A percentile compares a stretch with the other conserved stretches of the same genome.
Conservation (phyloP, 2,329 filamentous ascomycete species). For the Cladosporium sp. region DNA sequence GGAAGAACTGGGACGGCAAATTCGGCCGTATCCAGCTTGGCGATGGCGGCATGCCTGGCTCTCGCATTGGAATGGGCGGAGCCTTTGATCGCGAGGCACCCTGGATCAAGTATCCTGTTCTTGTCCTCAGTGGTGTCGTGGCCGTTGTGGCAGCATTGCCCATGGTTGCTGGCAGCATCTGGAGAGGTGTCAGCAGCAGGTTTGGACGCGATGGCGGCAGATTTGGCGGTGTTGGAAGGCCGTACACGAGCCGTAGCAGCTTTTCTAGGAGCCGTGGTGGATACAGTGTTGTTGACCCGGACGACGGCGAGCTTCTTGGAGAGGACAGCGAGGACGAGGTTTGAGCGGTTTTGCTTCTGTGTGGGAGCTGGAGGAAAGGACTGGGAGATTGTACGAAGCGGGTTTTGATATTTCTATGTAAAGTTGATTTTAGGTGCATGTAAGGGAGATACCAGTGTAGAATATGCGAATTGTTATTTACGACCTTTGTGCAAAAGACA, state of each 20-base stretch:
- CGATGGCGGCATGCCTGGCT: conserved; percentile 44
- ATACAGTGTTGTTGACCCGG: conserved; percentile 82
- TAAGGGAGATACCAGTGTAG: neutral
- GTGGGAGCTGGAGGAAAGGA: neutral
- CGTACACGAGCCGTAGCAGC: conserved; percentile 82
- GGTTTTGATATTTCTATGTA: neutral
- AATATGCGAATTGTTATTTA: neutral
- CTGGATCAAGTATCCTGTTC: conserved; percentile 71
- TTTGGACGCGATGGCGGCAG: conserved; percentile 45
- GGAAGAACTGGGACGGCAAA: conserved; percentile 77
- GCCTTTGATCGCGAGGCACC: conserved; percentile 65
- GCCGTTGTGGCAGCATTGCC: conserved; percentile 54
- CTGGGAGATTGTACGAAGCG: neutral
- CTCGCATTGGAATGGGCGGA: conserved; percentile 25
- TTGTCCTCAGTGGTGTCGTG: conserved; percentile 50
- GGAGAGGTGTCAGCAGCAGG: conserved; percentile 55
- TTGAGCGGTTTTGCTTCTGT: conserved; percentile 4
- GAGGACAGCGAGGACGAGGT: conserved; percentile 92
- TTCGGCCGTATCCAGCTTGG: conserved; percentile 88
- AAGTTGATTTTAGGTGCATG: neutral
- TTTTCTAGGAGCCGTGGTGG: conserved; percentile 85
- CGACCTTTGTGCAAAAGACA: too few species aligned
- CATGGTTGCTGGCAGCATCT: conserved; percentile 66
- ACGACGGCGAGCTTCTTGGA: conserved; percentile 89
- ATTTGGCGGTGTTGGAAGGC: conserved; percentile 52